Evolutionary conservation across 2,329 filamentous ascomycete species (phyloP), one percentile per base, ranked within the genome.

Genomic region (Aschersonia sp.): DNA sequence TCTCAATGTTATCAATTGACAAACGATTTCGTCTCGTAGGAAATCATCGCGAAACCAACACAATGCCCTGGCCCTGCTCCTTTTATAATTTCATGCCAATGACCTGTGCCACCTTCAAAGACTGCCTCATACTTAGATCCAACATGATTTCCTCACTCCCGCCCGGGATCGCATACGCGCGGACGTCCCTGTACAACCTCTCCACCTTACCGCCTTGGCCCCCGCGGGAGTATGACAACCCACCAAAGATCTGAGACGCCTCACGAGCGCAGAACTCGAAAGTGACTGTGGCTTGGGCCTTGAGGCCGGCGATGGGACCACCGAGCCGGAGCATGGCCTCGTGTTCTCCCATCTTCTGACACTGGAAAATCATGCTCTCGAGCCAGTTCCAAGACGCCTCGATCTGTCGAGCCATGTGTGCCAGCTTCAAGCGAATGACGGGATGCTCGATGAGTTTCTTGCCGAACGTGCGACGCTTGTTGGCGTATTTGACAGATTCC

Each of bases 71-170:
- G 22, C 41, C 32, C 22, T 22, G 22, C 8, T 32, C 30, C 11
- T 10, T 50, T 63, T 81, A 97, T 64, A 98, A 63, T 76, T 96
- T 98, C 90, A 97, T 96, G 8, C 92, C 92, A 64, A 95, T 72
- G 52, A 82, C 81, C 75, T 96, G 83, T 57, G 88, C 86, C 48
- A 98, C 92, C 64, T 79, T 81, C 72, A 95, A 64, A 53, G 83
- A 85, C 73, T 96, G 89, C 57, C 90, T 76, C 65, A 98, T 94
- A 68, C 87, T 94, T 60, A 98, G 67, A 65, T 98, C 92, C 55
- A 97, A 71, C 92, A 98, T 98, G 55, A 98, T 98, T 76, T 98
- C 92, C 71, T 98, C 90, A 55, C 81, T 87, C 30, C 92, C 92
- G 59, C 92, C 92, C 4, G 92, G 92, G 56, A 98, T 90, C 52